These are phyloP conservation scores for Novymonas esmeraldas DNA, from an alignment of 208 protist species.

Conservation along the genomic window DNA sequence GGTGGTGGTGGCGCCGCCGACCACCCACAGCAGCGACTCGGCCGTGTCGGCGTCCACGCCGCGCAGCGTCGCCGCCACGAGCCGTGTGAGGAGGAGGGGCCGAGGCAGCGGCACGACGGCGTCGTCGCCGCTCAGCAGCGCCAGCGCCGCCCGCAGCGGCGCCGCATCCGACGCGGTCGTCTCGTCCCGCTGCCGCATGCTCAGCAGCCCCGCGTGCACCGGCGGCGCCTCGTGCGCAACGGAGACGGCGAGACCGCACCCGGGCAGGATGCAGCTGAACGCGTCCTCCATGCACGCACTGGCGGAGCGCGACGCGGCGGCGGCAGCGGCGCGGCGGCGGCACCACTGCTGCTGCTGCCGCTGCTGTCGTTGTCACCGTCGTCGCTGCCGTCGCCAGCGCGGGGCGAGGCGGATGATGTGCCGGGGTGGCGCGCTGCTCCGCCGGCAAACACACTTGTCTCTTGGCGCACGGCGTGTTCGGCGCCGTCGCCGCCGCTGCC, in stretches of 20 bases:
- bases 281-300: slow-evolving; percentile 16
- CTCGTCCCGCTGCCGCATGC: slow-evolving; percentile 24
- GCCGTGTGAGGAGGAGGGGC: slow-evolving; percentile 62
- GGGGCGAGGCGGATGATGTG: background rate
- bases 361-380: too few species aligned
- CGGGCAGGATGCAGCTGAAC: slow-evolving; percentile 32
- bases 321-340: too few species aligned
- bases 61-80: slow-evolving; percentile 53
- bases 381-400: background rate
- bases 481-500: background rate
- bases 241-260: slow-evolving; percentile 29
- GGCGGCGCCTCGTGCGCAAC: slow-evolving; percentile 12
- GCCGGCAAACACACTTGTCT: background rate
- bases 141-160: slow-evolving; percentile 37
- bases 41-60: slow-evolving; percentile 31
- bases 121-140: slow-evolving; percentile 44
- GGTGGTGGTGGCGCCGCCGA: slow-evolving; percentile 6
- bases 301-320: background rate
- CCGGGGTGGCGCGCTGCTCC: background rate
- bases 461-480: background rate
- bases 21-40: slow-evolving; percentile 34
- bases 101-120: slow-evolving; percentile 40
- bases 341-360: too few species aligned
- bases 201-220: slow-evolving; percentile 13
- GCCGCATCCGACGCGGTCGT: slow-evolving; percentile 11